Percentiles rank a stretch among this genome's conserved stretches.
phyloP scores from a whole-genome alignment of 345 rosid species.

The Lumnitzera littorea region DNA sequence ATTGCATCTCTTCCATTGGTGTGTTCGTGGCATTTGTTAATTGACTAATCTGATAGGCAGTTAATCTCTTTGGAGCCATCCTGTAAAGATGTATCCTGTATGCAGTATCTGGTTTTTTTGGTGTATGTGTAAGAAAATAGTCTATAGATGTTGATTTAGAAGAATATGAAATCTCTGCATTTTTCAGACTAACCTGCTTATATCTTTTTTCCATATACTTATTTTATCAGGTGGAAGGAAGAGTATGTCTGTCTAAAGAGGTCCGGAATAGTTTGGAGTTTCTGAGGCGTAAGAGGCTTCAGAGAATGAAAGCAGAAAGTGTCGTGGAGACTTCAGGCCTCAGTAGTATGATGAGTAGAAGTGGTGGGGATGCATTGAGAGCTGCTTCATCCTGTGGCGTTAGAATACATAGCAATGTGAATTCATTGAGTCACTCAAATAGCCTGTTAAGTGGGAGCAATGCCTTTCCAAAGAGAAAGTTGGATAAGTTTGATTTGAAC shows the following conservation, averaged over 20 bases:
- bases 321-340: conserved; percentile 30
- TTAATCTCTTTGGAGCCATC: too few species aligned
- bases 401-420: conserved; percentile 45
- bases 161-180: neutral
- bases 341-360: conserved; percentile 51
- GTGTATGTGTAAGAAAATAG: too few species aligned
- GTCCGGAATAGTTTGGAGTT: conserved; percentile 60
- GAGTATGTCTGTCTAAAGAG: conserved; percentile 66
- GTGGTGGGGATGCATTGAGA: conserved; percentile 82
- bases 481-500: conserved; percentile 64
- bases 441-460: conserved; percentile 35
- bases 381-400: conserved; percentile 76
- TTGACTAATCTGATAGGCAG: too few species aligned
- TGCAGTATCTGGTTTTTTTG: too few species aligned
- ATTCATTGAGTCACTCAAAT: conserved; percentile 26
- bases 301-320: conserved; percentile 53
- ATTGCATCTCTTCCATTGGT: too few species aligned
- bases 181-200: neutral
- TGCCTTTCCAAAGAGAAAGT: conserved; percentile 47
- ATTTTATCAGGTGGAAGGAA: conserved; percentile 82
- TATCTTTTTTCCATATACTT: neutral
- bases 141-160: too few species aligned
- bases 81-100: too few species aligned
- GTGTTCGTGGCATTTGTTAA: too few species aligned
- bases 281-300: conserved; percentile 83